phyloP scores from a whole-genome alignment of 306 rosid species.

The Fagus crenata region DNA sequence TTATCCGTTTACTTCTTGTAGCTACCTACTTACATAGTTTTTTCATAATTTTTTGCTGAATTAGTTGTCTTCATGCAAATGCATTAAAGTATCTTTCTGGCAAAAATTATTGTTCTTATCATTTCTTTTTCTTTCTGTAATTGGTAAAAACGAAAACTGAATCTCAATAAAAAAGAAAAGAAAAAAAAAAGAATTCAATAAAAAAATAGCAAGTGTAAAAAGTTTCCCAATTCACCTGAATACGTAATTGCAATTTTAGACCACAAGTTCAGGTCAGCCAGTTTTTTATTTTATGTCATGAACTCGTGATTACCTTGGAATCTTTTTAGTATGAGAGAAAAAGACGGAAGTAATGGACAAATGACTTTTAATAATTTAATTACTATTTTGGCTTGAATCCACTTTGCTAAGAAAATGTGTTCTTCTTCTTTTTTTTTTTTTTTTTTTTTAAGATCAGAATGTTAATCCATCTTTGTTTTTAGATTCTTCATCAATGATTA shows the following conservation, averaged over 20 bases:
- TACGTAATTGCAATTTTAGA: not conserved
- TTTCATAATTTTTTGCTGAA: too few species aligned
- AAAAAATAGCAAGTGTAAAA: not conserved
- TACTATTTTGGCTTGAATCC: not conserved
- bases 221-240: not conserved
- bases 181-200: not conserved
- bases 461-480: too few species aligned
- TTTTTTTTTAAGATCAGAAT: not conserved
- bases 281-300: conserved; percentile 9
- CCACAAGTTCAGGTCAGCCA: conserved; percentile 10
- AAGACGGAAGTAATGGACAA: conserved; percentile 15
- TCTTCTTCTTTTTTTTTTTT: too few species aligned
- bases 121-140: not conserved
- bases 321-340: not conserved
- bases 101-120: not conserved
- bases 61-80: too few species aligned
- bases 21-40: too few species aligned
- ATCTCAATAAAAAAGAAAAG: not conserved
- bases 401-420: not conserved
- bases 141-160: not conserved
- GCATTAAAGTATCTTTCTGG: not conserved
- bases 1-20: too few species aligned
- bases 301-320: conserved; percentile 3
- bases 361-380: not conserved
- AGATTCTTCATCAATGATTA: not conserved